Percentiles rank a stretch among this genome's conserved stretches.
These are phyloP conservation scores for Monosporascus sp. DNA, from an alignment of 2,329 filamentous ascomycete genomes.

Conservation along the genomic window DNA sequence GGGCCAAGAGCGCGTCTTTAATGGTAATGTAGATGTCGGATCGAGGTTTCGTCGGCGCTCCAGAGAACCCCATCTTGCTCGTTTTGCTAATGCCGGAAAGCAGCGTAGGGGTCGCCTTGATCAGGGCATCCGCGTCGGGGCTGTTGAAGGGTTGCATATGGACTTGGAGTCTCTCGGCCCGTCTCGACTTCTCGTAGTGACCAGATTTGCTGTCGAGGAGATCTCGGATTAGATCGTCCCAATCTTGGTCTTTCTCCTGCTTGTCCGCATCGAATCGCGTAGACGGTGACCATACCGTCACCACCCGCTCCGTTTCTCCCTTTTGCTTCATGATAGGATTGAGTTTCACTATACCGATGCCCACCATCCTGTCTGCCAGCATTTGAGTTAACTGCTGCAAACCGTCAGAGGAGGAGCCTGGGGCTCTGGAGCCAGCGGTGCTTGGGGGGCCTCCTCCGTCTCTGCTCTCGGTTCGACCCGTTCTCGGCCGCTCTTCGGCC, in stretches of 20 bases:
- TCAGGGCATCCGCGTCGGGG: conserved; percentile 71
- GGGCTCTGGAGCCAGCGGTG: conserved; percentile 48
- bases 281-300: conserved; percentile 71
- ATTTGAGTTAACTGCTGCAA: conserved; percentile 31
- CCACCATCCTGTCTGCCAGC: conserved; percentile 62
- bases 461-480: conserved; percentile 34
- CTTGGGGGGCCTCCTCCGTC: conserved; percentile 45
- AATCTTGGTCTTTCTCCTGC: conserved; percentile 57
- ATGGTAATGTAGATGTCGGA: conserved; percentile 95
- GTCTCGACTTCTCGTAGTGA: conserved; percentile 66
- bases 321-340: conserved; percentile 68
- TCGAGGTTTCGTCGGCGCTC: conserved; percentile 78
- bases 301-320: conserved; percentile 67
- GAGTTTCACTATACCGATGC: conserved; percentile 71
- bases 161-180: conserved; percentile 72
- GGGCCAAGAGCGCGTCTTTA: conserved; percentile 69
- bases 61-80: conserved; percentile 87
- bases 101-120: conserved; percentile 82
- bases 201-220: conserved; percentile 70
- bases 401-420: conserved; percentile 32
- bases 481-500: conserved; percentile 32
- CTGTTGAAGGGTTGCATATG: conserved; percentile 74
- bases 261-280: conserved; percentile 49
- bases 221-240: conserved; percentile 67
- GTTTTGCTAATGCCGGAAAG: conserved; percentile 78